phyloP scores from a whole-genome alignment of 2,329 filamentous ascomycete species.

The Endoconidiophora laricicola region DNA sequence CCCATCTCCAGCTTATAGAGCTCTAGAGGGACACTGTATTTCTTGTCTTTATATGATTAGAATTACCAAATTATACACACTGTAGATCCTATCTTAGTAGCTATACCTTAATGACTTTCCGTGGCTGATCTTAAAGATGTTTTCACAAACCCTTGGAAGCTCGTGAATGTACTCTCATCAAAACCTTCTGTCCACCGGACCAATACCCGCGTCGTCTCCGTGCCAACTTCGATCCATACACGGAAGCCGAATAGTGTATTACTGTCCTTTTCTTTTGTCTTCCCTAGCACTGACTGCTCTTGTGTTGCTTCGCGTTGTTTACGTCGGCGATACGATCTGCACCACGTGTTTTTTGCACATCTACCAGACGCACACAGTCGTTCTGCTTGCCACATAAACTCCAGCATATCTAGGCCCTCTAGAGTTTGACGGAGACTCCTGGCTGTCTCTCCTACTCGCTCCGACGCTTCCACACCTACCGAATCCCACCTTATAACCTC shows the following conservation, averaged over 20 bases:
- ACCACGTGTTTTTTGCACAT: constrained; percentile 15
- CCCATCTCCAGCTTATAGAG: too few relatives aligned
- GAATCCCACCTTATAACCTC: constrained; percentile 23
- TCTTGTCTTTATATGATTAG: too few relatives aligned
- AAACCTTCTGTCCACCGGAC: constrained; percentile 53
- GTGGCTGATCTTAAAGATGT: not conserved
- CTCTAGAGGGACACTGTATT: too few relatives aligned
- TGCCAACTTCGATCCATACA: constrained; percentile 1
- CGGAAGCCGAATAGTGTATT: constrained; percentile 11
- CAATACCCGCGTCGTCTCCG: not conserved
- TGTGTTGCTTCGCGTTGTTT: not conserved
- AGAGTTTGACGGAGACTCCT: constrained; percentile 29
- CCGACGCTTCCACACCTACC: constrained; percentile 26
- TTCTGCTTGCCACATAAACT: constrained; percentile 46
- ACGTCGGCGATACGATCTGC: not conserved
- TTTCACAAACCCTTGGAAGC: constrained; percentile 68
- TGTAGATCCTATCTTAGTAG: too few relatives aligned
- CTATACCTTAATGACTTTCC: not conserved
- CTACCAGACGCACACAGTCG: constrained; percentile 24
- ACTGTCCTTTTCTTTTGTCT: constrained; percentile 10
- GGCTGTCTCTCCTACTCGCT: constrained; percentile 22
- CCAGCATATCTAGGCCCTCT: constrained; percentile 35
- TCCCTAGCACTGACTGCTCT: constrained; percentile 14
- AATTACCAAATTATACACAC: too few relatives aligned
- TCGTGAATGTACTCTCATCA: constrained; percentile 64